Conservation (phyloP, 192 early-diverging fungal genomes). For the Phycomyces blakesleeanus region DNA sequence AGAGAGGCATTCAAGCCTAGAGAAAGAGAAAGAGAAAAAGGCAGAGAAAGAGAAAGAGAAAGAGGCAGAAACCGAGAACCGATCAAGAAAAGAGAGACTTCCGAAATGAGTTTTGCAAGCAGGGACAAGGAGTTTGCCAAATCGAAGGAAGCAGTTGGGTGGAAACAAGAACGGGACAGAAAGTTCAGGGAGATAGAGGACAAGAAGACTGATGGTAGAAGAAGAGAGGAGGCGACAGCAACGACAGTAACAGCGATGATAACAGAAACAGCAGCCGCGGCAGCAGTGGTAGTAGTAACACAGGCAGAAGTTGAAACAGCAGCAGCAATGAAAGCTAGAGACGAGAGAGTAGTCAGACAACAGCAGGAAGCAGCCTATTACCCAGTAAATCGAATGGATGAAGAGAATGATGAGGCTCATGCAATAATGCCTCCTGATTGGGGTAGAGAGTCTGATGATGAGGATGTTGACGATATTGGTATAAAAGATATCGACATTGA, state of each 20-base stretch:
- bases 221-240: neutral
- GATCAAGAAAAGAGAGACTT: neutral
- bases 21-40: neutral
- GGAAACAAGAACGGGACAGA: neutral
- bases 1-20: neutral
- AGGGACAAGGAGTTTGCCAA: too few species aligned
- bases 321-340: neutral
- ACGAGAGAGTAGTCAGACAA: neutral
- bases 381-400: neutral
- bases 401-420: slow-evolving; percentile 3
- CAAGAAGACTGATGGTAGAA: neutral
- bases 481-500: neutral
- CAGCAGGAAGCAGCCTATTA: neutral
- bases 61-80: neutral
- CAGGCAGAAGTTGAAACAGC: too few species aligned
- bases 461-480: neutral
- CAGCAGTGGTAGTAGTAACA: too few species aligned
- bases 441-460: slow-evolving; percentile 13
- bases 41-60: neutral
- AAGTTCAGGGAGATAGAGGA: neutral
- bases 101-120: neutral
- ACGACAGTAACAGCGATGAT: too few species aligned
- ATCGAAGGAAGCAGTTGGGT: too few species aligned
- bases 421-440: slow-evolving; percentile 11
- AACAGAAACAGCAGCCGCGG: too few species aligned